Evolutionary conservation across 1,284 basidiomycete genomes (phyloP), one percentile per base, ranked within the genome.

Genomic region (Rhodofomes roseus): DNA sequence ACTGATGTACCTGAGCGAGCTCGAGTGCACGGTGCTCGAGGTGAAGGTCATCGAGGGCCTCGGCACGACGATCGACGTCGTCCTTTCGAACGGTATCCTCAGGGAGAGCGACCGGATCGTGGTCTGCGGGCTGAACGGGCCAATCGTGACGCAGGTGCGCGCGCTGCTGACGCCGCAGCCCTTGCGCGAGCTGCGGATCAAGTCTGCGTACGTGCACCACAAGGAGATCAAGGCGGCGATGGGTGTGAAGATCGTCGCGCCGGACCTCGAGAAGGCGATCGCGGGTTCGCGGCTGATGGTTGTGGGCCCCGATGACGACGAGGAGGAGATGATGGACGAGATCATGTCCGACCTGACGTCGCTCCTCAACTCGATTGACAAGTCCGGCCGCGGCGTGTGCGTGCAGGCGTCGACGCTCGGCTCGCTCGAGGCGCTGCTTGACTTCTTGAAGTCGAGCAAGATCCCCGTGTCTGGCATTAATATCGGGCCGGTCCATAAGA

Each of bases 1-100:
- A 55, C 82, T 99, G 65, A 99, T 99, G 97, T 99, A 98, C 77
- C 85, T 99, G 60, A 95, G 95, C 31, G 96, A 98, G 75, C 82
- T 99, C 58, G 96, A 98, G 77, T 98, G 96, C 75, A 99, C 97
- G n/a, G 95, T 99, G 23, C 85, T 99, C 58, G 97, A 99, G 76
- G 97, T 99, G 74, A 99, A 99, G 83, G 93, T 98, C 64, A 90
- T 99, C 68, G 97, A 99, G 76, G 97, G 97, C 73, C 81, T 99
- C 55, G 97, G 97, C 52, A 99, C 96, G 41, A 99, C 97, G 1
- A 96, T 99, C 69, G 97, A 99, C 79, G 95, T 99, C 36, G 90
- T 99, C 18, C 81, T 99, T 59, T 96, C 94, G 37, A 99, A 99
- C 74, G 97, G 97, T 74, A 89, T 95, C 64, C 78, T 99, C 70